Evolutionary conservation across 164 flowering plant genomes (phyloP).

Genomic region (Malania oleifera): DNA sequence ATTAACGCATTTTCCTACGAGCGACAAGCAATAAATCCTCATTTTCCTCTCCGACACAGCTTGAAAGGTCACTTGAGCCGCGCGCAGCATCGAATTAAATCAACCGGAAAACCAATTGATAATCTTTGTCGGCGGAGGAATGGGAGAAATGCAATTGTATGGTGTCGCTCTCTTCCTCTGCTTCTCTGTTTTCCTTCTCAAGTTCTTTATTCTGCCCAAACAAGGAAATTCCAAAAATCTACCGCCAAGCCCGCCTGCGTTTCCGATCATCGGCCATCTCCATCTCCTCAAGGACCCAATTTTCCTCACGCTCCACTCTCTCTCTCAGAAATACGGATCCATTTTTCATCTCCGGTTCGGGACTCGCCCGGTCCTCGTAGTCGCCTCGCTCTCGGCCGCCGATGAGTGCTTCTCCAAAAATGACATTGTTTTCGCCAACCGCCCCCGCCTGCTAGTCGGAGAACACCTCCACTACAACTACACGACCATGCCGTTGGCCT

Average conservation of each 20-base stretch:
- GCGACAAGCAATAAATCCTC: too few species aligned
- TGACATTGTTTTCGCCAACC: conserved; percentile 22
- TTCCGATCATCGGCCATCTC: conserved; percentile 24
- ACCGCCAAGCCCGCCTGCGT: conserved; percentile 20
- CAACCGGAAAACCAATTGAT: too few species aligned
- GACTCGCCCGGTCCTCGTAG: conserved; percentile 12
- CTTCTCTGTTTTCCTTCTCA: neutral
- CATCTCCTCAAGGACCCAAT: conserved; percentile 18
- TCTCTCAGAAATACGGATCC: conserved; percentile 18
- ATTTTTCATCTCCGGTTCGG: conserved; percentile 21
- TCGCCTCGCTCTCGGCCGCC: conserved; percentile 11
- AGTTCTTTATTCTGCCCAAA: neutral
- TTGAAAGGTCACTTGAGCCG: too few species aligned
- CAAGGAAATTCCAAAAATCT: neutral
- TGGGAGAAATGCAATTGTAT: too few species aligned
- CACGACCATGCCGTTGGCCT: conserved; percentile 10
- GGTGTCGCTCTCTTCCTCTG: neutral
- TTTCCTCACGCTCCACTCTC: conserved; percentile 9
- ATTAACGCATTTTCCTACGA: too few species aligned
- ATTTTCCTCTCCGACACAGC: too few species aligned
- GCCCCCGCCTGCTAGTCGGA: neutral
- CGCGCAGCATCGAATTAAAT: too few species aligned
- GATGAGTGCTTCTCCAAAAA: conserved; percentile 25
- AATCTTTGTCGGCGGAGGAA: too few species aligned
- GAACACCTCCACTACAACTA: conserved; percentile 19